These are phyloP conservation scores for Helianthus tuberosus DNA, from an alignment of 129 eudicot species.

Conservation along the genomic window DNA sequence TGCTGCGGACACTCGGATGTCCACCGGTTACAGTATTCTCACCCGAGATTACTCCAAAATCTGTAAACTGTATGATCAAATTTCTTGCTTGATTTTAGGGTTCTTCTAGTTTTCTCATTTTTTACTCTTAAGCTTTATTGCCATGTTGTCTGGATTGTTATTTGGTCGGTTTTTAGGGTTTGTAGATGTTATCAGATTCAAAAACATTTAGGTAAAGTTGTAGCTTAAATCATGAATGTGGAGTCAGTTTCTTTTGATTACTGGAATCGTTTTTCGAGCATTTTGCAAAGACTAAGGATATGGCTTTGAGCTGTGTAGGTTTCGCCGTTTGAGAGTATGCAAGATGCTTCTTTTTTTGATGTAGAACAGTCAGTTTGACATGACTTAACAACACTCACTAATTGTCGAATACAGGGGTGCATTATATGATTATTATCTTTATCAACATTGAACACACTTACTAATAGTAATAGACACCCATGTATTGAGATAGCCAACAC, in stretches of 20 bases:
- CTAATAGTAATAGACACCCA: too few species aligned
- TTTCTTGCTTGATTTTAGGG: neutral
- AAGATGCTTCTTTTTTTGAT: neutral
- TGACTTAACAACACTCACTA: neutral
- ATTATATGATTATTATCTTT: neutral
- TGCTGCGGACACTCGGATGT: constrained; percentile 97
- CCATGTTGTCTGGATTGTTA: constrained; percentile 7
- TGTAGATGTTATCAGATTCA: constrained; percentile 2
- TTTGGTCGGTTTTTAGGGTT: constrained; percentile 22
- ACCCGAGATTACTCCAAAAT: constrained; percentile 99
- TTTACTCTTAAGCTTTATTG: neutral
- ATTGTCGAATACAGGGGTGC: neutral
- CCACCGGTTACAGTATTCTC: constrained; percentile 93
- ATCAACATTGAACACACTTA: neutral
- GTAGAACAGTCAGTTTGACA: neutral
- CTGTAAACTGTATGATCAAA: constrained; percentile 61
- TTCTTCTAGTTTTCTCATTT: neutral
- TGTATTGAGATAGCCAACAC: neutral
- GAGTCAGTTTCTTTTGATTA: neutral
- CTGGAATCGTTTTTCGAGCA: neutral
- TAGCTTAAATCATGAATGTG: neutral
- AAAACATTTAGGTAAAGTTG: neutral
- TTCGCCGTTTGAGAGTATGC: neutral
- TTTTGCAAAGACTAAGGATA: neutral
- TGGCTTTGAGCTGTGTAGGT: neutral